phyloP scores from a whole-genome alignment of 306 rosid species.

The Fagus crenata region DNA sequence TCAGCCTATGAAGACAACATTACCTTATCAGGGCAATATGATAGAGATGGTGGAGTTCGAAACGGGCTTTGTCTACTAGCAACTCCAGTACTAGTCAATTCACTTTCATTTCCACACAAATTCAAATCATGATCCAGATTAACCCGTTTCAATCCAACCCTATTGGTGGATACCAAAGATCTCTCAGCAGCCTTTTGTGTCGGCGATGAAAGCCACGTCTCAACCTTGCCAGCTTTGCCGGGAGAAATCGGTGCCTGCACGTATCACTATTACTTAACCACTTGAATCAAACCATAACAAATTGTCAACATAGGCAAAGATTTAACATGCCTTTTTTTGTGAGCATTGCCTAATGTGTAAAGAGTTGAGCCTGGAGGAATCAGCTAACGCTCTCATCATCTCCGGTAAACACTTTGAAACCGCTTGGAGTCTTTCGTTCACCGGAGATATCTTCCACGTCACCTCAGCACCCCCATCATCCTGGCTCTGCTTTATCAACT shows the following conservation, averaged over 20 bases:
- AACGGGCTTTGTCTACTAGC: conserved; percentile 66
- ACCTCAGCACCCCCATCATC: conserved; percentile 79
- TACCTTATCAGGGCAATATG: conserved; percentile 73
- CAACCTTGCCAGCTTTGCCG: conserved; percentile 45
- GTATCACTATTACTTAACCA: conserved; percentile 29
- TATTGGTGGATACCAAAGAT: conserved; percentile 44
- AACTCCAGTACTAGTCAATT: conserved; percentile 34
- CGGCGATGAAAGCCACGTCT: conserved; percentile 45
- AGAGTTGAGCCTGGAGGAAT: conserved; percentile 63
- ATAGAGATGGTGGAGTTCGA: conserved; percentile 81
- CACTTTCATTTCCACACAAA: conserved; percentile 21
- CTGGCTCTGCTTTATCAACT: conserved; percentile 93
- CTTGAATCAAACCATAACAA: neutral
- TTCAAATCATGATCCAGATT: conserved; percentile 42
- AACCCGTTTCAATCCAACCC: conserved; percentile 51
- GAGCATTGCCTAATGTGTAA: conserved; percentile 50
- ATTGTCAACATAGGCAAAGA: conserved; percentile 10
- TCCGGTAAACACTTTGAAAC: conserved; percentile 71
- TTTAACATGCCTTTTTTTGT: conserved; percentile 52
- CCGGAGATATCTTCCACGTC: conserved; percentile 94
- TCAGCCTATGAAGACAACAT: conserved; percentile 22
- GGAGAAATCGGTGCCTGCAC: conserved; percentile 47
- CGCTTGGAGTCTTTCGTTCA: conserved; percentile 80
- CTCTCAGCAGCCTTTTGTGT: conserved; percentile 43
- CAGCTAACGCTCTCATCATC: conserved; percentile 67